These are phyloP conservation scores for Wickerhamiella kurtzmanii DNA, from an alignment of 805 yeast species.

Conservation along the genomic window DNA sequence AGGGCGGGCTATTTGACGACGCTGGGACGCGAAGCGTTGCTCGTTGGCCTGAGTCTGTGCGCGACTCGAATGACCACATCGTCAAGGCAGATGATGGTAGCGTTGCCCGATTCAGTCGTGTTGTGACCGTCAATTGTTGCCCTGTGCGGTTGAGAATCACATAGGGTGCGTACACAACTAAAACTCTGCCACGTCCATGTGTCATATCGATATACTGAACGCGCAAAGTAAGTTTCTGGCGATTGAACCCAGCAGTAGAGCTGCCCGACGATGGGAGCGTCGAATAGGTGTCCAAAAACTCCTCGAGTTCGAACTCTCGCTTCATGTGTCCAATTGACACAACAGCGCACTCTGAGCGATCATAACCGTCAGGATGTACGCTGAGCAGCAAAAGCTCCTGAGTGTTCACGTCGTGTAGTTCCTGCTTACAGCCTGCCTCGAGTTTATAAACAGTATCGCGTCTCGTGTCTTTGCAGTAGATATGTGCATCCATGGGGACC, in stretches of 20 bases:
- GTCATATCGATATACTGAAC: conserved; percentile 42
- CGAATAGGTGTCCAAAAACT: conserved; percentile 16
- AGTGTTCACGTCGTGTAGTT: conserved; percentile 68
- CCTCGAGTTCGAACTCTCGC: conserved; percentile 45
- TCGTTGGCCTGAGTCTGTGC: conserved; percentile 35
- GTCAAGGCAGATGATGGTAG: conserved; percentile 38
- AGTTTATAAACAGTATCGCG: conserved; percentile 54
- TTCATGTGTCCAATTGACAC: conserved; percentile 29
- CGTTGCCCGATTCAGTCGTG: conserved; percentile 38
- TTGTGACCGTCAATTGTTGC: conserved; percentile 42
- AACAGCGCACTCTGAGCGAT: conserved; percentile 59
- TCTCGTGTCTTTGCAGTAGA: conserved; percentile 61
- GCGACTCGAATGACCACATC: conserved; percentile 71
- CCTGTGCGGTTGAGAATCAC: conserved; percentile 72
- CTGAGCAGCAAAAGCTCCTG: conserved; percentile 58
- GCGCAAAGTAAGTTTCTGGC: conserved; percentile 50
- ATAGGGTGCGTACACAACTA: conserved; percentile 68
- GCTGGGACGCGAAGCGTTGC: conserved; percentile 41
- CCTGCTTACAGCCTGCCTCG: conserved; percentile 50
- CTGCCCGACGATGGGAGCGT: conserved; percentile 28
- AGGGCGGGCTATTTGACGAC: conserved; percentile 30
- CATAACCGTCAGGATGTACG: conserved; percentile 45
- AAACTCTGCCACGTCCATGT: conserved; percentile 13
- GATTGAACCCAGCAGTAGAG: too few species aligned
- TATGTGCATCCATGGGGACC: conserved; percentile 56